phyloP scores from a whole-genome alignment of 176 grass and related monocot species.

The Oryza punctata region DNA sequence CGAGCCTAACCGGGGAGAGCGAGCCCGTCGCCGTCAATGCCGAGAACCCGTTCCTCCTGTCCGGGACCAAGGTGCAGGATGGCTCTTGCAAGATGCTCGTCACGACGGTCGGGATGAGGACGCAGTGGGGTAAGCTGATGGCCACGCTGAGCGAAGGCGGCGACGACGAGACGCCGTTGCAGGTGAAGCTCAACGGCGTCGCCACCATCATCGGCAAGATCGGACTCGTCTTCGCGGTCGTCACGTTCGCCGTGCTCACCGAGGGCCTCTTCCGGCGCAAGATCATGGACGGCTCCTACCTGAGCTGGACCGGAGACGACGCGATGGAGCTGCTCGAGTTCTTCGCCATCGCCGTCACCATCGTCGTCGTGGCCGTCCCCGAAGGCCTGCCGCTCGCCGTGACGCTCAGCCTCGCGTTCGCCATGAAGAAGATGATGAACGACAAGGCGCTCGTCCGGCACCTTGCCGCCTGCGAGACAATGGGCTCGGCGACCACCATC shows the following conservation, averaged over 20 bases:
- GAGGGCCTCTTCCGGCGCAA: constrained; percentile 71
- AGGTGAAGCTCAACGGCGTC: constrained; percentile 93
- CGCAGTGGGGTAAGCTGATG: constrained; percentile 97
- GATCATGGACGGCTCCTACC: constrained; percentile 56
- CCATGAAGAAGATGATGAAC: constrained; percentile 99
- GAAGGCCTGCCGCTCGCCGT: constrained; percentile 92
- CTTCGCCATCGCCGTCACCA: constrained; percentile 91
- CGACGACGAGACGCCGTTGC: constrained; percentile 92
- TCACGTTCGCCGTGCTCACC: constrained; percentile 90
- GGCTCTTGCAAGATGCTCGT: constrained; percentile 96
- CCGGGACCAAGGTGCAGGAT: constrained; percentile 93
- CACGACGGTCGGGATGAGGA: constrained; percentile 86
- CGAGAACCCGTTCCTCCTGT: constrained; percentile 88
- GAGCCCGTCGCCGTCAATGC: constrained; percentile 78
- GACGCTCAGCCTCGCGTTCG: constrained; percentile 93
- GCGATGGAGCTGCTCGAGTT: constrained; percentile 83
- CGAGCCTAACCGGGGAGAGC: constrained; percentile 90
- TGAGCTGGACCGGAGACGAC: constrained; percentile 86
- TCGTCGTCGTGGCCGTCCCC: constrained; percentile 89
- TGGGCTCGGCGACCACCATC: constrained; percentile 89
- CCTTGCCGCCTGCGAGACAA: constrained; percentile 94
- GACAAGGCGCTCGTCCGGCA: constrained; percentile 91
- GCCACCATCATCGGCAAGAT: constrained; percentile 97
- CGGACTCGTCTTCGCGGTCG: constrained; percentile 77
- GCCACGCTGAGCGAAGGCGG: constrained; percentile 91